These are phyloP conservation scores for Crithidia sp. DNA, from an alignment of 208 protist species.

Conservation along the genomic window DNA sequence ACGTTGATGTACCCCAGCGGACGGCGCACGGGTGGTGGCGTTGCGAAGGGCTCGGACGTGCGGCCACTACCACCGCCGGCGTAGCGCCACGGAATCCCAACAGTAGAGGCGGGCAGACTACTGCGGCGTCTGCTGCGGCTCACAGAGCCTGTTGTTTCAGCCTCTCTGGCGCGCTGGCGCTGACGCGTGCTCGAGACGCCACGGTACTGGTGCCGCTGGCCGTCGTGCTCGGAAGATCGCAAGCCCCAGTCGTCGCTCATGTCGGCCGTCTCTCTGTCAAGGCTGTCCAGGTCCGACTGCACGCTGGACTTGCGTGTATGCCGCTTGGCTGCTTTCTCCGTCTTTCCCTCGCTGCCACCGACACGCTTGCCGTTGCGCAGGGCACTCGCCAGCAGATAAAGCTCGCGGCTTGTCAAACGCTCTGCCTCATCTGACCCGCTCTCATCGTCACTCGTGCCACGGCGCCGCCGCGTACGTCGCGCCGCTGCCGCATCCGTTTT, in stretches of 20 bases:
- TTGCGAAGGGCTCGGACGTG: slow-evolving; percentile 27
- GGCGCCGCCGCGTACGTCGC: too few species aligned
- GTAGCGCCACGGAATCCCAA: slow-evolving; percentile 68
- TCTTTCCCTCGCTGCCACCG: not conserved
- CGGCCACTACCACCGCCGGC: slow-evolving; percentile 15
- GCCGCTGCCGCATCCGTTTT: too few species aligned
- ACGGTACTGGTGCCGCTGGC: not conserved
- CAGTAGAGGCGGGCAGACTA: slow-evolving; percentile 21
- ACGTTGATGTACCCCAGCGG: slow-evolving; percentile 73
- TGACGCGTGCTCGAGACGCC: not conserved
- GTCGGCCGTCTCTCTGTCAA: not conserved
- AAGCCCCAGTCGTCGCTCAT: slow-evolving; percentile 3
- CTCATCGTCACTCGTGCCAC: not conserved
- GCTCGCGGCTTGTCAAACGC: slow-evolving; percentile 23
- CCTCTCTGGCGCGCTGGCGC: not conserved
- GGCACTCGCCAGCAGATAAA: slow-evolving; percentile 26
- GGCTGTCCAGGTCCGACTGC: not conserved
- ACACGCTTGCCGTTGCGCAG: slow-evolving; percentile 15
- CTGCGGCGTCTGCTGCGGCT: slow-evolving; percentile 1
- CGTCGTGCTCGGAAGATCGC: not conserved
- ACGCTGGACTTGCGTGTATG: not conserved
- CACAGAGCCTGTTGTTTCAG: not conserved
- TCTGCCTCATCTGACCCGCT: slow-evolving; percentile 9
- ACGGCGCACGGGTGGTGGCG: slow-evolving; percentile 45
- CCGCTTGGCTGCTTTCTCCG: not conserved